These are phyloP conservation scores for Cutaneotrichosporon spelunceum DNA, from an alignment of 1,284 basidiomycete genomes.

Conservation along the genomic window DNA sequence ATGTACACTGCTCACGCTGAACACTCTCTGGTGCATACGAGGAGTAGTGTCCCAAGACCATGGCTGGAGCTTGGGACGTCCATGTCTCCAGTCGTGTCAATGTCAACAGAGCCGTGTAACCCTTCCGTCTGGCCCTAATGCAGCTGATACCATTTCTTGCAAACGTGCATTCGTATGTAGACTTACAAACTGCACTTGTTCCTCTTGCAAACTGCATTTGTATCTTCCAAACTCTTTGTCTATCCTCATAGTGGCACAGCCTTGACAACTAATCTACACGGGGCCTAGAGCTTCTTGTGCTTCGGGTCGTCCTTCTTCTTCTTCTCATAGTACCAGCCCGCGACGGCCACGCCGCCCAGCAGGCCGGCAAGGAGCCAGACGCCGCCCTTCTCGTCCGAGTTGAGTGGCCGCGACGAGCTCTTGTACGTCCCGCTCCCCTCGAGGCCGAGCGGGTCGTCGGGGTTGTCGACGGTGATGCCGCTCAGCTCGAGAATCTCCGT, in stretches of 20 bases:
- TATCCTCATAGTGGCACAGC: neutral
- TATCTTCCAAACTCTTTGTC: no score
- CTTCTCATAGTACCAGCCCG: conserved; percentile 41
- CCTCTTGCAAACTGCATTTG: no score
- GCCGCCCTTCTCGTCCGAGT: conserved; percentile 58
- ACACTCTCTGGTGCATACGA: no score
- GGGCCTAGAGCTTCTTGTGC: neutral
- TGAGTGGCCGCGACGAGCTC: conserved; percentile 54
- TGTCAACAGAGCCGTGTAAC: no score
- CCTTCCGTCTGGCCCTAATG: no score
- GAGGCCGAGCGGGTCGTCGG: conserved; percentile 3
- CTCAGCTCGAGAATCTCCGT: conserved; percentile 11
- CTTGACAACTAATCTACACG: neutral
- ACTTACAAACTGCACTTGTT: no score
- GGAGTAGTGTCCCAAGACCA: neutral
- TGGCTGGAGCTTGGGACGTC: neutral
- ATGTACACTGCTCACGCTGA: no score
- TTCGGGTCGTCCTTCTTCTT: conserved; percentile 1
- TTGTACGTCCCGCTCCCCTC: conserved; percentile 31
- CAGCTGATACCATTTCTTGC: no score
- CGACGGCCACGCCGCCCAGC: conserved; percentile 57
- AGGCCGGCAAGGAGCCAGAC: conserved; percentile 59
- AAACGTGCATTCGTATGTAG: no score
- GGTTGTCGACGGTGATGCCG: conserved; percentile 6
- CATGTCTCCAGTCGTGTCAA: no score